These are phyloP conservation scores for Pilobolus umbonatus DNA, from an alignment of 192 early-diverging fungal genomes.

Conservation along the genomic window DNA sequence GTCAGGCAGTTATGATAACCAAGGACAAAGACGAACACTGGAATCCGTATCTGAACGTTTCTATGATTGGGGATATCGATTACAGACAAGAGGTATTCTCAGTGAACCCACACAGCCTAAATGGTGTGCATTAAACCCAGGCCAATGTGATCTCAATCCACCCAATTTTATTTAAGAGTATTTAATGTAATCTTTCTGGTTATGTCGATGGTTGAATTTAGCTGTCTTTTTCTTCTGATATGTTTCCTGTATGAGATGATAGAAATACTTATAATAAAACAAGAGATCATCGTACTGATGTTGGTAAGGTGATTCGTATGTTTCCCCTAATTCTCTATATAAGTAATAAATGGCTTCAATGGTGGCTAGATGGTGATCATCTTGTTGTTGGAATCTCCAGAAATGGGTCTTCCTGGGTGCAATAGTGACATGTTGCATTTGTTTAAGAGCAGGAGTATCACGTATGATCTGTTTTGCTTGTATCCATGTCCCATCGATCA, in stretches of 20 bases:
- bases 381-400: constrained; percentile 84
- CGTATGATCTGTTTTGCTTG: constrained; percentile 68
- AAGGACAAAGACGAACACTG: constrained; percentile 32
- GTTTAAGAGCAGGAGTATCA: constrained; percentile 39
- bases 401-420: constrained; percentile 75
- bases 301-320: constrained; percentile 52
- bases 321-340: constrained; percentile 74
- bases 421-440: constrained; percentile 59
- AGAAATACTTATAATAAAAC: constrained; percentile 91
- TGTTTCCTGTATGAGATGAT: constrained; percentile 73
- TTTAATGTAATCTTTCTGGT: constrained; percentile 21
- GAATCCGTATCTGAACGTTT: constrained; percentile 44
- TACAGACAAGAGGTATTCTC: constrained; percentile 57
- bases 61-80: constrained; percentile 63
- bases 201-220: constrained; percentile 17
- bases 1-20: constrained; percentile 56
- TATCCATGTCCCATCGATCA: constrained; percentile 96
- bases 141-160: constrained; percentile 10
- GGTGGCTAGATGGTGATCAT: constrained; percentile 76
- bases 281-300: constrained; percentile 85
- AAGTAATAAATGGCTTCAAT: constrained; percentile 97
- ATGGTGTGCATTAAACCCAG: constrained; percentile 52
- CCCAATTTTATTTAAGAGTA: neutral
- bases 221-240: constrained; percentile 45
- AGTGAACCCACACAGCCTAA: constrained; percentile 59